These are phyloP conservation scores for Ceratobasidium sp. DNA, from an alignment of 1,284 basidiomycete genomes.

Conservation along the genomic window DNA sequence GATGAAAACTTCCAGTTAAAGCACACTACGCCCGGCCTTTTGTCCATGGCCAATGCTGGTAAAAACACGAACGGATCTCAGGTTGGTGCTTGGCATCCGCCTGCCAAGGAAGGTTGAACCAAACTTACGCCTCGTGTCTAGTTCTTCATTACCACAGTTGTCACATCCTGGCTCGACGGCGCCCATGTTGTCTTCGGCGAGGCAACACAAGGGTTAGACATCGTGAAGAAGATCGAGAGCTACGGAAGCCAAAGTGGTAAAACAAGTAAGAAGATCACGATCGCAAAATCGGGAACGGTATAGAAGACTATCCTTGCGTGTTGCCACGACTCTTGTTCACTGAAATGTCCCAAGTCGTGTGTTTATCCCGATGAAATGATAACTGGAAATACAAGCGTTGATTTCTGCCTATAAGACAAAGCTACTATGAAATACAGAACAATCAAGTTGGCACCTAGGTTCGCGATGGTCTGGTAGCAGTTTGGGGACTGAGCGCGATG, in stretches of 20 bases:
- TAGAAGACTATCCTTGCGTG: no score
- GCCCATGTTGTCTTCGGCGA: constrained; percentile 86
- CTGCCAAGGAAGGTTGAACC: no score
- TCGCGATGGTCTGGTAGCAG: no score
- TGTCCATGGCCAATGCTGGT: constrained; percentile 73
- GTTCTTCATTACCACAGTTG: constrained; percentile 92
- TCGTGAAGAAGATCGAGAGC: constrained; percentile 78
- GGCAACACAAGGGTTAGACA: constrained; percentile 72
- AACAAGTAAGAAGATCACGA: constrained; percentile 65
- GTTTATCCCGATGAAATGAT: no score
- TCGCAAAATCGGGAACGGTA: constrained; percentile 68
- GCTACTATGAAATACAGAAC: no score
- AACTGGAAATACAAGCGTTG: no score
- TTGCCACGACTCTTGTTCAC: no score
- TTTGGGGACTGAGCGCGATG: no score
- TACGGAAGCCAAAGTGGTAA: constrained; percentile 68
- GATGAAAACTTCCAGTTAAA: constrained; percentile 62
- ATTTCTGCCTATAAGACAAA: no score
- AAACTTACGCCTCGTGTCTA: constrained; percentile 59
- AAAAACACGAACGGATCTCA: constrained; percentile 65
- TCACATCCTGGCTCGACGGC: constrained; percentile 83
- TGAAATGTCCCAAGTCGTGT: no score
- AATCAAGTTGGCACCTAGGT: no score
- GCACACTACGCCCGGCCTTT: constrained; percentile 65
- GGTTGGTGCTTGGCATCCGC: neutral